Percentiles rank a stretch among this genome's conserved stretches.
Conservation (phyloP, 306 rosid genomes). For the Begonia fuchsioides region DNA sequence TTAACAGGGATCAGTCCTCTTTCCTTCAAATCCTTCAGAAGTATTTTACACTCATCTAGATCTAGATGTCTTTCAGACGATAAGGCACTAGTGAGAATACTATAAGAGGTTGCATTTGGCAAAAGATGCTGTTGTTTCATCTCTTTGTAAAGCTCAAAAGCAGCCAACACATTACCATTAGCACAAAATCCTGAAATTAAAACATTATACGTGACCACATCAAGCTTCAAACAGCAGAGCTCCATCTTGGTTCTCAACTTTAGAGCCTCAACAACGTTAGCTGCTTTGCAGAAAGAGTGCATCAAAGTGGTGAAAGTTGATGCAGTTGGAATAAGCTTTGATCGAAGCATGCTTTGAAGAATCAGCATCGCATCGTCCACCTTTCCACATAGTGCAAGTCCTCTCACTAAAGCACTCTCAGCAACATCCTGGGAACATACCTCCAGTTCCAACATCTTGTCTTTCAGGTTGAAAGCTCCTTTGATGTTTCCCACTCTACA, state of each 20-base stretch:
- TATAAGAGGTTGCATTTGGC: conserved; percentile 44
- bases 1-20: conserved; percentile 35
- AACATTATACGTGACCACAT: conserved; percentile 44
- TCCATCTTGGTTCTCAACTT: conserved; percentile 44
- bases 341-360: conserved; percentile 38
- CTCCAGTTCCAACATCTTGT: conserved; percentile 42
- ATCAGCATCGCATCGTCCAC: conserved; percentile 38
- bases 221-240: conserved; percentile 39
- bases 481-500: conserved; percentile 55
- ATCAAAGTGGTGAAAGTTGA: conserved; percentile 73
- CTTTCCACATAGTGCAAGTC: conserved; percentile 46
- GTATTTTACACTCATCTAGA: conserved; percentile 26
- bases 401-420: conserved; percentile 62
- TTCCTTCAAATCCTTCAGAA: conserved; percentile 38
- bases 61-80: conserved; percentile 19
- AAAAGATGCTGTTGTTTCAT: conserved; percentile 44
- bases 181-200: conserved; percentile 62
- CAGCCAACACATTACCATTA: conserved; percentile 35
- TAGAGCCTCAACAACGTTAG: conserved; percentile 36
- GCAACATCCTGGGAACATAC: conserved; percentile 37
- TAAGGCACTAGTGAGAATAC: conserved; percentile 31
- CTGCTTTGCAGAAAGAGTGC: conserved; percentile 41
- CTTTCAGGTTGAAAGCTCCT: conserved; percentile 48
- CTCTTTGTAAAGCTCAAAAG: conserved; percentile 57
- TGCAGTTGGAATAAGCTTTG: conserved; percentile 37